These are phyloP conservation scores for Polyporus tsugae DNA, from an alignment of 1,284 basidiomycete species.

Conservation along the genomic window DNA sequence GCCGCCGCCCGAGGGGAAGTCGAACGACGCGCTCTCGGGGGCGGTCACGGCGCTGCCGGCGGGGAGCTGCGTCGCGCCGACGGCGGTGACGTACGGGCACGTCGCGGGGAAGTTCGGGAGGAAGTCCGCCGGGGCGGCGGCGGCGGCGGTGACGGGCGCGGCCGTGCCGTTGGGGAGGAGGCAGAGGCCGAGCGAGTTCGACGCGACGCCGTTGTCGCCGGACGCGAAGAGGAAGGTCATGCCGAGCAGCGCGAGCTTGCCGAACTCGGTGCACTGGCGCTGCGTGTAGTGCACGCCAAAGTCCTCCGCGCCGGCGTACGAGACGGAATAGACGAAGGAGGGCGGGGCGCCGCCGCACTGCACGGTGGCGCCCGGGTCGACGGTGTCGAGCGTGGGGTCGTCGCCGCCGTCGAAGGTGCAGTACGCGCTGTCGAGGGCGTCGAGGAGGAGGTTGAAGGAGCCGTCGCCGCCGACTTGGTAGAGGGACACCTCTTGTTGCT, in stretches of 20 bases:
- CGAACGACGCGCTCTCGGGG: constrained; percentile 29
- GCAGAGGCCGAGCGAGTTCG: constrained; percentile 50
- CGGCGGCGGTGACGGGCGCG: constrained; percentile 38
- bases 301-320: constrained; percentile 46
- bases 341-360: constrained; percentile 47
- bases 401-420: constrained; percentile 71
- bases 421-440: constrained; percentile 58
- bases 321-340: constrained; percentile 47
- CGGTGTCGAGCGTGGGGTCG: constrained; percentile 48
- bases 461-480: constrained; percentile 37
- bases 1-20: constrained; percentile 32
- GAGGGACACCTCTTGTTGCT: constrained; percentile 48
- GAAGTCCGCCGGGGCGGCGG: constrained; percentile 31
- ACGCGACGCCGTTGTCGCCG: constrained; percentile 62
- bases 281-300: constrained; percentile 43
- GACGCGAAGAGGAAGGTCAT: constrained; percentile 59
- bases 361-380: constrained; percentile 43
- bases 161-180: constrained; percentile 35
- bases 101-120: constrained; percentile 35
- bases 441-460: constrained; percentile 54
- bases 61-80: constrained; percentile 36
- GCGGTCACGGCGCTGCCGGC: constrained; percentile 19
- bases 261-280: constrained; percentile 50
- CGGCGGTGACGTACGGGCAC: constrained; percentile 36
- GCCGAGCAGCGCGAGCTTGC: constrained; percentile 52